Base-by-base conservation (phyloP, 495 filamentous ascomycete genomes). In the Wilcoxina mikolae region DNA sequence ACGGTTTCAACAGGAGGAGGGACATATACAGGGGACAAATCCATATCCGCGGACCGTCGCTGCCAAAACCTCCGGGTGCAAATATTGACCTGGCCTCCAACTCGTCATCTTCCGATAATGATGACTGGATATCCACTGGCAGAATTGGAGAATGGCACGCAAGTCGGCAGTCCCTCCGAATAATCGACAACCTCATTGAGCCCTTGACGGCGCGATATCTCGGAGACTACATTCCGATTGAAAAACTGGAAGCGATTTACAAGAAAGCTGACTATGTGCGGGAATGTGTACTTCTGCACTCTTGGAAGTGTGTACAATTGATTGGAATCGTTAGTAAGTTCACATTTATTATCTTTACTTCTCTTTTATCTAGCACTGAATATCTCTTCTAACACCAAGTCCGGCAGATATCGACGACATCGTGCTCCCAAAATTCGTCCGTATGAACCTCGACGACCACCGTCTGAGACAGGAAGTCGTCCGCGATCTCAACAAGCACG, bases 41-140 rank as follows among this genome's bases (percentile, higher is more conserved):
- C 4, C 49, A 45, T n/a, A 52, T 62, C 39, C 60, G 60, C 28
- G 60, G 60, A 24, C 58, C 60, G 3, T 62, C 60, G 10, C 42
- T 25, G 43, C 27, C 24, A 22, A 3, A 29, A 57, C 18, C 51
- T 43, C 0, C 45, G 18, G 45, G 39, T 5, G 39, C 20, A 9
- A 20, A 43, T 20, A 4, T 10, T 20, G 17, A 20, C 39, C 39
- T 43, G 4, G 20, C 39, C 5, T 20, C 20, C 46, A 28, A 20
- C 46, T 3, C 24, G 12, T 29, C 25, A n/a, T 43, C 25, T 61
- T 55, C 28, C 45, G 28, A 46, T 20, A 15, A 23, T 20, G 60
- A 57, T 10, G 60, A 55, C 7, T 62, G 60, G 60, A 47, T 62
- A 1, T 44, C 46, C 15, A 62, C 60, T 0, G 48, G 48, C 7